Evolutionary conservation across 2,329 filamentous ascomycete genomes (phyloP).

Genomic region (Colletotrichum sansevieriae): DNA sequence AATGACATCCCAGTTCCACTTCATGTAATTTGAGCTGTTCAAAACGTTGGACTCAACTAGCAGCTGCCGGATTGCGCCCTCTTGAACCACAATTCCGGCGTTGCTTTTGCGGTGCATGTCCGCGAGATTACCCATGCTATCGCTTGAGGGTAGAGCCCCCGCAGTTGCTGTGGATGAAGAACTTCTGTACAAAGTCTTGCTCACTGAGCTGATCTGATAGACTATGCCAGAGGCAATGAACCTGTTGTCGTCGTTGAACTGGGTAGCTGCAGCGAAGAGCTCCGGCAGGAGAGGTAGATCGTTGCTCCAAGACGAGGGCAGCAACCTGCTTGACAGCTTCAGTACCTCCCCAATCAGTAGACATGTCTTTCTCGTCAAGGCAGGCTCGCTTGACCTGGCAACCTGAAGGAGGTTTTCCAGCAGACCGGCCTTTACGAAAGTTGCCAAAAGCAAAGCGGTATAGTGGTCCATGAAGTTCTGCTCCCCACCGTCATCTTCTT

Average conservation of each 20-base stretch:
- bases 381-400: constrained; percentile 75
- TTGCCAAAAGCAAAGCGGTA: constrained; percentile 86
- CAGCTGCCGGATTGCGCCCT: constrained; percentile 73
- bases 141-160: constrained; percentile 56
- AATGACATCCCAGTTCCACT: constrained; percentile 98
- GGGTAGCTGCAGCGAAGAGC: constrained; percentile 81
- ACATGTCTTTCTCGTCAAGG: constrained; percentile 88
- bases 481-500: constrained; percentile 76
- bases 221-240: constrained; percentile 90
- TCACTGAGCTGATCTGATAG: constrained; percentile 98
- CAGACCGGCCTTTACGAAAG: constrained; percentile 86
- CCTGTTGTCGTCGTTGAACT: constrained; percentile 77
- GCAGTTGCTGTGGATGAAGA: constrained; percentile 57
- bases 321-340: constrained; percentile 86
- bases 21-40: constrained; percentile 88
- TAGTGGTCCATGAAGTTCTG: constrained; percentile 95
- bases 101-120: constrained; percentile 70
- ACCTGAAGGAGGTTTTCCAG: constrained; percentile 72
- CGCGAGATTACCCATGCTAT: constrained; percentile 62
- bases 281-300: constrained; percentile 90
- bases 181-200: constrained; percentile 88
- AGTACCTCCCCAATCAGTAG: constrained; percentile 91
- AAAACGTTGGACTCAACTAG: constrained; percentile 86
- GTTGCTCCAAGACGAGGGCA: constrained; percentile 86
- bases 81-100: constrained; percentile 64